phyloP scores from a whole-genome alignment of 106 monocot species.

The Hemerocallis citrina region DNA sequence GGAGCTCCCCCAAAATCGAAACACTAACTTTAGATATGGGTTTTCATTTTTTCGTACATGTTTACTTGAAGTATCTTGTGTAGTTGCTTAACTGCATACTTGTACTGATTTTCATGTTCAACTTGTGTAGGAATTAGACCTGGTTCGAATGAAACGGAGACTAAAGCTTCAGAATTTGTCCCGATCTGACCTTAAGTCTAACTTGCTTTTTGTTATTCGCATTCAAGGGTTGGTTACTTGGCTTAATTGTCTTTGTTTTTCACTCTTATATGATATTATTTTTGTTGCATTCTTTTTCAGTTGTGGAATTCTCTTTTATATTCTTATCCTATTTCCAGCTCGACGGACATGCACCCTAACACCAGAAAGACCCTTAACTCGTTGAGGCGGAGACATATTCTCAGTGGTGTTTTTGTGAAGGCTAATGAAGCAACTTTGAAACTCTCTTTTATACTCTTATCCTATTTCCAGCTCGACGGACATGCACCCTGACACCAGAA shows the following conservation, averaged over 20 bases:
- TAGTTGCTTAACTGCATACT: too few species aligned
- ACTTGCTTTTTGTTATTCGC: slow-evolving; percentile 85
- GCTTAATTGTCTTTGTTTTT: background rate
- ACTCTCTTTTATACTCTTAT: slow-evolving; percentile 2
- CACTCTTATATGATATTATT: background rate
- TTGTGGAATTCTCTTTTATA: background rate
- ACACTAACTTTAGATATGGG: too few species aligned
- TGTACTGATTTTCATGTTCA: background rate
- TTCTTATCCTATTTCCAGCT: slow-evolving; percentile 23
- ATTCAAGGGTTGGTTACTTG: slow-evolving; percentile 88
- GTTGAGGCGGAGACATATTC: slow-evolving; percentile 53
- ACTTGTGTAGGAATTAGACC: slow-evolving; percentile 69
- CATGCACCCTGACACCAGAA: slow-evolving; percentile 68
- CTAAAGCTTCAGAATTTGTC: slow-evolving; percentile 32
- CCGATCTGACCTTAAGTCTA: slow-evolving; percentile 28
- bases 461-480: slow-evolving; percentile 36
- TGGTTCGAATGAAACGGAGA: slow-evolving; percentile 56
- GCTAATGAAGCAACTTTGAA: slow-evolving; percentile 45
- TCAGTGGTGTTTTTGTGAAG: slow-evolving; percentile 78
- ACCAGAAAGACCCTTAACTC: slow-evolving; percentile 49
- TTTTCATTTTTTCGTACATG: too few species aligned
- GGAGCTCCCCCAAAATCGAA: too few species aligned
- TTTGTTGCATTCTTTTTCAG: background rate
- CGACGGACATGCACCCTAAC: slow-evolving; percentile 60
- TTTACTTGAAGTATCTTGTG: too few species aligned